These are phyloP conservation scores for Solanum chiquidenum DNA, from an alignment of 257 asterid genomes.

Conservation along the genomic window DNA sequence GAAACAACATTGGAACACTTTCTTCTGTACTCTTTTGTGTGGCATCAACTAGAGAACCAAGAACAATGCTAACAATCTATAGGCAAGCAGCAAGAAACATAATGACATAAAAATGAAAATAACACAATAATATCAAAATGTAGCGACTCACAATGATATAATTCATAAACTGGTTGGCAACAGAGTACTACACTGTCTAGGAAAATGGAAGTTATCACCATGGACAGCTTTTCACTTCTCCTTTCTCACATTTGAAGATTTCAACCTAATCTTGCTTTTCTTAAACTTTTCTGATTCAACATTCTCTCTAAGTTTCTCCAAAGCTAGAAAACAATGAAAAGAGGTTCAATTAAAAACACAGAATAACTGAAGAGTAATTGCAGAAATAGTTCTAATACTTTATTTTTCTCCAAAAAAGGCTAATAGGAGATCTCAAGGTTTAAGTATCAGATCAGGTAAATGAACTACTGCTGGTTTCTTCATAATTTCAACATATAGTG, in stretches of 20 bases:
- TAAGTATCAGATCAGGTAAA: background rate
- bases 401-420: background rate
- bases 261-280: conserved; percentile 25
- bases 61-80: background rate
- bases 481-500: background rate
- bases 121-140: background rate
- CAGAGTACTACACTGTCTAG: background rate
- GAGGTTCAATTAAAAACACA: background rate
- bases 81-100: background rate
- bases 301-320: conserved; percentile 62
- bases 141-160: background rate
- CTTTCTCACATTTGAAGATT: conserved; percentile 10
- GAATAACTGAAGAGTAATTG: background rate
- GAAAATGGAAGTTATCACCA: background rate
- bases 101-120: background rate
- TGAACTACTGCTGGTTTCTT: background rate
- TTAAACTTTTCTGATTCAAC: conserved; percentile 36
- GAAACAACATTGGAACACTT: background rate
- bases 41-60: background rate
- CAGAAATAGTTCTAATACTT: background rate
- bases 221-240: conserved; percentile 18
- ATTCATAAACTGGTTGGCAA: background rate
- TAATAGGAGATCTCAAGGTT: background rate
- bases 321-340: conserved; percentile 29
- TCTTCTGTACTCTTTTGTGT: background rate